Base-by-base conservation (phyloP, 1,284 basidiomycete species). In the Mycena sp. region DNA sequence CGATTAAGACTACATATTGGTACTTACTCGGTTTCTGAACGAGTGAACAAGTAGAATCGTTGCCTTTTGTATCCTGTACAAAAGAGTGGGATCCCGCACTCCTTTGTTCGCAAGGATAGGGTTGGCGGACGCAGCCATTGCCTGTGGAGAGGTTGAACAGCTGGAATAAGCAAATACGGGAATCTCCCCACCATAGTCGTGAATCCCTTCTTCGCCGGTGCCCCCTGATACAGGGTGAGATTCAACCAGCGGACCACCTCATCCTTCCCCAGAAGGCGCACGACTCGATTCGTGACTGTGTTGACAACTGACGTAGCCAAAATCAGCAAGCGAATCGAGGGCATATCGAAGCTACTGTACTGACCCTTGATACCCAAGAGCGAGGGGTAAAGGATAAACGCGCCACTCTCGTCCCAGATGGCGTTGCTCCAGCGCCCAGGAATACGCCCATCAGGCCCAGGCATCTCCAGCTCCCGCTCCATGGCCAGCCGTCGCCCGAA, bases 1-100 rank as follows among this genome's bases (percentile, higher is more conserved):
- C n/a, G n/a, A n/a, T n/a, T n/a, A n/a, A n/a, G n/a, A n/a, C n/a
- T n/a, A n/a, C n/a, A n/a, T n/a, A n/a, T n/a, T n/a, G n/a, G n/a
- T n/a, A n/a, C n/a, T 55, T 80, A 95, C 90, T 97, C 96, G 30
- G 95, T 95, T 74, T 94, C 92, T n/a, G 86, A 86, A 32, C 93
- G 87, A 2, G 95, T 97, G 74, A 99, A 99, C 79, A 99, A 85
- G 79, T 98, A 99, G 81, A 99, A 99, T n/a, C 98, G 85, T 50
- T 90, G 88, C 46, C 94, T 91, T 76, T 97, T 98, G 80, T 92
- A 96, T 2, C 94, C 97, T 0, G 96, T 96, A 67, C 92, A 93
- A 74, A 98, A 94, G 25, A 99, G 93, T 98, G 4, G 98, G 97
- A 74, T 99, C 98, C 46, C 93, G 84, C 25, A 84, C 83, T 17